Evolutionary conservation across 192 early-diverging fungal species (phyloP), one percentile per base, ranked within the genome.

Genomic region (Linnemannia schmuckeri): DNA sequence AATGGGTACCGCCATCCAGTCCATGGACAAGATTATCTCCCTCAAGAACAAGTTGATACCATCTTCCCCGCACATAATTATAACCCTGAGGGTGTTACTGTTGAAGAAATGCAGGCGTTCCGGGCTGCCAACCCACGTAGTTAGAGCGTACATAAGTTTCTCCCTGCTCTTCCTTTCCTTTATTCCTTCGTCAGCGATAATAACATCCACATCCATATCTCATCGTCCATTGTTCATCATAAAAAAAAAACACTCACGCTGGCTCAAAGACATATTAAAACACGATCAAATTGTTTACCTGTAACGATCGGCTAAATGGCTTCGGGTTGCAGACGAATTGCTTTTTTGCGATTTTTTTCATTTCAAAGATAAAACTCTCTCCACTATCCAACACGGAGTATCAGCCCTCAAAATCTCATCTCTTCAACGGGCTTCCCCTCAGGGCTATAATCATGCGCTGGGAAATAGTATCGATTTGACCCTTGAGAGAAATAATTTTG

Each of bases 11-110:
- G 72, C 70, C 20, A 77, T 72, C 37, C 41, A 74, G 35, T 77
- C 79, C 61, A 81, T 87, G 54, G 79, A 81, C 52, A 81, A 82
- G 46, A 78, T 87, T 15, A 66, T 70, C 38, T 73, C 71, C 17
- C 24, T 81, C 33, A 78, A 87, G 69, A 30, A 13, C 38, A 78
- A 13, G 54, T 87, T 8, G 77, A 78, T 12, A 75, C 77, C 20
- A 76, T 87, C 18, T 82, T 87, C 41, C 85, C 85, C 2, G 80
- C 80, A 0, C 85, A 87, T 55, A 76, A 87, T 57, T 71, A 75
- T 37, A 78, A 71, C 40, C 63, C 33, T 20, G 72, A 82, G 46
- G 85, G 85, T 4, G 52, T 87, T 27, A 77, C 54, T 17, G 68
- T 87, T 17, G 72, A 44, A 17, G 72, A 87, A 22, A 20, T 87